These are phyloP conservation scores for Acephala macrosclerotiorum DNA, from an alignment of 2,329 filamentous ascomycete genomes.

Conservation along the genomic window DNA sequence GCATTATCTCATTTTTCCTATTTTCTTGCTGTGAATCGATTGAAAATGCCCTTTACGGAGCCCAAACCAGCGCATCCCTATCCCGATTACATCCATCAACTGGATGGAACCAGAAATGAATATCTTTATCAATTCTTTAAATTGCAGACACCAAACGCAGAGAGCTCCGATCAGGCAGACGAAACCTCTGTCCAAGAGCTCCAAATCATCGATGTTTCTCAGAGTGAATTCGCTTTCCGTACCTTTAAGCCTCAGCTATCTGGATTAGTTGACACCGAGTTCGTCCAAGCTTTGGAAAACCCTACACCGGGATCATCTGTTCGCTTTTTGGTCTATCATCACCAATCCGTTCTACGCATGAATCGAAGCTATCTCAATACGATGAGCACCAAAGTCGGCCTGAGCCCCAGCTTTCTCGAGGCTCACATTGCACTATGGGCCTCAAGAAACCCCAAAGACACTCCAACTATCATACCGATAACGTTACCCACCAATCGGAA, in stretches of 20 bases:
- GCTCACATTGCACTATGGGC: neutral
- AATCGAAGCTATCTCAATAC: neutral
- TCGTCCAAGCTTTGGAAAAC: neutral
- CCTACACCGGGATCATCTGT: neutral
- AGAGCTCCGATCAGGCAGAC: neutral
- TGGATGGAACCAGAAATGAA: neutral
- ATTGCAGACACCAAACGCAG: neutral
- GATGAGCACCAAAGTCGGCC: neutral
- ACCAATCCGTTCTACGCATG: neutral
- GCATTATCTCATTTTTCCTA: neutral
- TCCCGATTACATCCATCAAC: too few species aligned
- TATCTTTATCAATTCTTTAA: neutral
- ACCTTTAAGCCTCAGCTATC: neutral
- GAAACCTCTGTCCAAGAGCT: neutral
- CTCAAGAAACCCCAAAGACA: neutral
- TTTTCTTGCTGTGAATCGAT: too few species aligned
- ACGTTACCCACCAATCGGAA: neutral
- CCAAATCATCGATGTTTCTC: neutral
- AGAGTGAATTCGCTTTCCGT: neutral
- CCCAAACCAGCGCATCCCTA: too few species aligned
- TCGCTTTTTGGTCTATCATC: neutral
- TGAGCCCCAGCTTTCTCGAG: neutral
- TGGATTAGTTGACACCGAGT: neutral
- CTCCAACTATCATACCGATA: neutral
- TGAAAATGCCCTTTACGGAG: too few species aligned